A percentile compares a stretch with the other conserved stretches of the same genome.
These are phyloP conservation scores for Ephemerocybe angulata DNA, from an alignment of 768 basidiomycete genomes.

Conservation along the genomic window DNA sequence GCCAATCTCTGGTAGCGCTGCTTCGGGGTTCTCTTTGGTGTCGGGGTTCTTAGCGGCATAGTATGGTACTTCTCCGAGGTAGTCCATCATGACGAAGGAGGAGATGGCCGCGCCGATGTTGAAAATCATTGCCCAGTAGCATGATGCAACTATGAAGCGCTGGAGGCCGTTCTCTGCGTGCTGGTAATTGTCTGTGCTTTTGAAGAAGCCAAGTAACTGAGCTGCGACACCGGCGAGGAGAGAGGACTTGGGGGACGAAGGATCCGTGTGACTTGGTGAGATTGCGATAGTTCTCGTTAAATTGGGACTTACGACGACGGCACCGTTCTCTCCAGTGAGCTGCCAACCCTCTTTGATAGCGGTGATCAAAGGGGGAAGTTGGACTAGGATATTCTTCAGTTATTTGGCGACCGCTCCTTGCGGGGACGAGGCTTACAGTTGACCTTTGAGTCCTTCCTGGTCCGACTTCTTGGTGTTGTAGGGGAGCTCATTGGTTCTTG, in stretches of 20 bases:
- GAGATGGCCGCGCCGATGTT: slow-evolving; percentile 10
- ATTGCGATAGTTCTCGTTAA: not conserved
- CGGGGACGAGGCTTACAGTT: not conserved
- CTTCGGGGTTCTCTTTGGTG: not conserved
- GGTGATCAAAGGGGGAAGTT: slow-evolving; percentile 5
- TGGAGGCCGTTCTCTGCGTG: not conserved
- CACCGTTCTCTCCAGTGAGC: slow-evolving; percentile 9
- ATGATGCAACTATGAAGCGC: slow-evolving; percentile 2
- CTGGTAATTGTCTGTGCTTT: not conserved
- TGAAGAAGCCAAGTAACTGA: slow-evolving; percentile 7
- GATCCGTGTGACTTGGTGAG: not conserved
- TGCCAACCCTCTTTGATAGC: slow-evolving; percentile 12
- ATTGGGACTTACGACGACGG: slow-evolving; percentile 6
- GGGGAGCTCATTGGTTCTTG: no score
- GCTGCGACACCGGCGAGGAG: slow-evolving; percentile 9
- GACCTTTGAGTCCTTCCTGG: not conserved
- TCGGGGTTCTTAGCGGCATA: slow-evolving; percentile 2
- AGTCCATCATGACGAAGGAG: slow-evolving; percentile 10
- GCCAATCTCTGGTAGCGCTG: not conserved
- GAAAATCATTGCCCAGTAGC: slow-evolving; percentile 8
- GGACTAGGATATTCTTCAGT: not conserved
- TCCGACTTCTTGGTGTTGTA: no score
- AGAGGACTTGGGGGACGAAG: not conserved
- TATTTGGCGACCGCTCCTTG: not conserved
- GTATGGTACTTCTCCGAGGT: slow-evolving; percentile 8